Evolutionary conservation across 2,329 filamentous ascomycete genomes (phyloP).

Genomic region (Neoscytalidium dimidiatum): DNA sequence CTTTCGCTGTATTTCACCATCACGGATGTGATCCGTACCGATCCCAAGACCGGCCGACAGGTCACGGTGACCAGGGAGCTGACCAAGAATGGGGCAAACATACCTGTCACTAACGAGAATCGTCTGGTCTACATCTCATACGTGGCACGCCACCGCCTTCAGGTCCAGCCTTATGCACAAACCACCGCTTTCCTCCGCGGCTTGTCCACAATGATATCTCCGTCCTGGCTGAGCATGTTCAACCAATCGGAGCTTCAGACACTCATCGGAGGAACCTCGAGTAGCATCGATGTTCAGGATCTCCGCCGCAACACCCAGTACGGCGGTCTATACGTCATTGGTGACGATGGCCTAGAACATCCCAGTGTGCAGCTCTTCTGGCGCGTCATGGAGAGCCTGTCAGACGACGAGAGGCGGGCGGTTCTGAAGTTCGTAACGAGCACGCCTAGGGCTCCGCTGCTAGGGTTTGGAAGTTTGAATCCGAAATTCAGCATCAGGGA

Average conservation of each 20-base stretch:
- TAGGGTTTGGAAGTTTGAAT: conserved; percentile 84
- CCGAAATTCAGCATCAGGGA: conserved; percentile 91
- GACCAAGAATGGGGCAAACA: conserved; percentile 73
- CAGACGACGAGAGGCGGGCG: conserved; percentile 75
- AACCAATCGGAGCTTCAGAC: conserved; percentile 94
- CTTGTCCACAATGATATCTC: conserved; percentile 83
- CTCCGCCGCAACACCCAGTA: conserved; percentile 82
- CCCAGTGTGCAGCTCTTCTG: conserved; percentile 86
- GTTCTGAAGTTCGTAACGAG: conserved; percentile 96
- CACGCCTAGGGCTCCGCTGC: conserved; percentile 82
- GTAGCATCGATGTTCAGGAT: conserved; percentile 84
- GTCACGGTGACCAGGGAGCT: conserved; percentile 73
- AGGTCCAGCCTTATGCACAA: conserved; percentile 76
- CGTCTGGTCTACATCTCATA: conserved; percentile 92
- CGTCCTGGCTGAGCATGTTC: conserved; percentile 96
- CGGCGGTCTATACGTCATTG: conserved; percentile 83
- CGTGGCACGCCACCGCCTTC: conserved; percentile 83
- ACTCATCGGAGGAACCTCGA: conserved; percentile 83
- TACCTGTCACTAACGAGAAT: conserved; percentile 86
- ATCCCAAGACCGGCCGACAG: conserved; percentile 43
- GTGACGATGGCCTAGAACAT: conserved; percentile 86
- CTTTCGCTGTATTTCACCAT: conserved; percentile 88
- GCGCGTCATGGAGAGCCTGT: conserved; percentile 78
- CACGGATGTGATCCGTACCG: conserved; percentile 62
- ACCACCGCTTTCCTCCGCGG: conserved; percentile 87